Evolutionary conservation across 768 basidiomycete genomes (phyloP).

Genomic region (Cytidiella melzeri): DNA sequence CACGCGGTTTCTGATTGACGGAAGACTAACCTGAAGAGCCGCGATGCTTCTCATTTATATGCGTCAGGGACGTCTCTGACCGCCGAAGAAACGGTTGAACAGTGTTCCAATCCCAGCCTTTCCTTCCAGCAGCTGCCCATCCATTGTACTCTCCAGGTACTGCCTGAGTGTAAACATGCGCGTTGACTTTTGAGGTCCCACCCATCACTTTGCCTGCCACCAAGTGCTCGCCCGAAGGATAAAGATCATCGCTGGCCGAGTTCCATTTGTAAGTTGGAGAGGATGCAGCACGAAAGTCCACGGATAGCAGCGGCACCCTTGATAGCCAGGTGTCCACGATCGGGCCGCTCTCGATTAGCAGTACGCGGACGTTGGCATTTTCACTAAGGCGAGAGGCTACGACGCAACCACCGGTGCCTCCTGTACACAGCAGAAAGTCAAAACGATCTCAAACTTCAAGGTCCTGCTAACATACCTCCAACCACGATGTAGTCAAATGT

Average conservation of each 20-base stretch:
- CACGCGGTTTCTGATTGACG: background rate
- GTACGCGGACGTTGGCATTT: constrained; percentile 23
- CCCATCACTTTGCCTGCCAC: constrained; percentile 32
- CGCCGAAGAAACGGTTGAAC: constrained; percentile 30
- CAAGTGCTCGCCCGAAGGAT: background rate
- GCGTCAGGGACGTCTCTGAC: constrained; percentile 21
- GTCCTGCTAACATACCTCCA: constrained; percentile 11
- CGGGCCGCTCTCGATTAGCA: constrained; percentile 32
- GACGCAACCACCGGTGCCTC: constrained; percentile 36
- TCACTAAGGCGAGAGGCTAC: constrained; percentile 34
- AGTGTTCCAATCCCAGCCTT: constrained; percentile 32
- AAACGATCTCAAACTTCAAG: background rate
- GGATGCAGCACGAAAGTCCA: constrained; percentile 23
- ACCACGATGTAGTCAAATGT: constrained; percentile 23
- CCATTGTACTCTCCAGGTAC: constrained; percentile 26
- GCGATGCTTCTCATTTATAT: background rate
- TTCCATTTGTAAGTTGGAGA: constrained; percentile 15
- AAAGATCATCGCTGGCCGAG: constrained; percentile 1
- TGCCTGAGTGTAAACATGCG: constrained; percentile 28
- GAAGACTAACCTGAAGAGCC: constrained; percentile 4
- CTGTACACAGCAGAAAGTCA: constrained; percentile 11
- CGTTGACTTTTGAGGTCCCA: constrained; percentile 42
- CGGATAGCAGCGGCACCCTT: constrained; percentile 30
- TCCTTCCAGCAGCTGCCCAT: constrained; percentile 24
- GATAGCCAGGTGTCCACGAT: constrained; percentile 26